Percentiles rank a stretch among this genome's conserved stretches.
Evolutionary conservation across 257 asterid genomes (phyloP).

Genomic region (Salvia miltiorrhiza): DNA sequence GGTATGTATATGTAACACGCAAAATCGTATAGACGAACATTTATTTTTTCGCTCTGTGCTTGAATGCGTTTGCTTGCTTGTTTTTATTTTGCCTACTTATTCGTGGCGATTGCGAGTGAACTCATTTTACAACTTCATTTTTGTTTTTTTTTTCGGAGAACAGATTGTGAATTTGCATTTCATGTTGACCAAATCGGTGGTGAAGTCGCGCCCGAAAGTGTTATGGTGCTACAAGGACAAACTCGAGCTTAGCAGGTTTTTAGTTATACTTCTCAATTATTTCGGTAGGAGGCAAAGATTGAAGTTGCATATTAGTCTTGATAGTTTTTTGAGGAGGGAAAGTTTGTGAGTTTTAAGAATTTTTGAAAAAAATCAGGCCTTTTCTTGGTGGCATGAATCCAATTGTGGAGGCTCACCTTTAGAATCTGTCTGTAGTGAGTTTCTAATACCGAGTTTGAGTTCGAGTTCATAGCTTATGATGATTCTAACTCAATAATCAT

Average conservation of each 20-base stretch:
- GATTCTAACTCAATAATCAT: neutral
- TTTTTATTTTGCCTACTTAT: neutral
- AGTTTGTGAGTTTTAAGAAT: neutral
- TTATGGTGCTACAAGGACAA: constrained; percentile 96
- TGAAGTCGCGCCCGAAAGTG: constrained; percentile 69
- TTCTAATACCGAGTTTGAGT: neutral
- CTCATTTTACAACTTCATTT: neutral
- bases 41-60: neutral
- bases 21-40: neutral
- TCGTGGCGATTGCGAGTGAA: neutral
- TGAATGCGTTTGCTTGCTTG: neutral
- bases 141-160: neutral
- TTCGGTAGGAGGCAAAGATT: neutral
- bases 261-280: neutral
- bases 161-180: constrained; percentile 78
- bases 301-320: neutral
- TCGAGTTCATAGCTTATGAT: neutral
- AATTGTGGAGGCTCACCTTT: neutral
- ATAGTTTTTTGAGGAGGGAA: neutral
- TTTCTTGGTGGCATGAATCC: neutral
- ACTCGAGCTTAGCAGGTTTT: constrained; percentile 91
- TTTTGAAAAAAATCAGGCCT: neutral
- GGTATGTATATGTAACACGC: constrained; percentile 26
- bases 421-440: neutral
- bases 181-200: constrained; percentile 67